These are phyloP conservation scores for Herpetospermum pedunculosum DNA, from an alignment of 306 rosid species.

Conservation along the genomic window DNA sequence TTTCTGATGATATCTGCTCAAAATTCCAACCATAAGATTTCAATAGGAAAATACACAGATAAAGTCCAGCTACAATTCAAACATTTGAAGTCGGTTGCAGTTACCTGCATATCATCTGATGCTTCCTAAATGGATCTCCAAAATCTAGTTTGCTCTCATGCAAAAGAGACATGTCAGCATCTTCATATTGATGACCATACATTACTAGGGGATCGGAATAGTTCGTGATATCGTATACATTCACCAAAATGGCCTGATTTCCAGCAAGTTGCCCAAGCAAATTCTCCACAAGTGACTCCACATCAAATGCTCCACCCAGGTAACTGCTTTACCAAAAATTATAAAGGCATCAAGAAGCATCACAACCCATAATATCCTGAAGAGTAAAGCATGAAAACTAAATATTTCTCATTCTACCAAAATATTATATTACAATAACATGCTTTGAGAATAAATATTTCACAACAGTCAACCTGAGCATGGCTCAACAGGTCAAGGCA, in stretches of 20 bases:
- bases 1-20: slow-evolving; percentile 83
- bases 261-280: slow-evolving; percentile 97
- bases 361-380: background rate
- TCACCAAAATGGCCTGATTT: slow-evolving; percentile 75
- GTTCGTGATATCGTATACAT: slow-evolving; percentile 82
- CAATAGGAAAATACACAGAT: background rate
- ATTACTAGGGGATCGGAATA: slow-evolving; percentile 56
- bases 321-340: slow-evolving; percentile 36
- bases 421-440: background rate
- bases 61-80: background rate
- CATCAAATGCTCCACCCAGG: slow-evolving; percentile 95
- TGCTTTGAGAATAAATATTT: background rate
- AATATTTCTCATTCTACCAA: background rate
- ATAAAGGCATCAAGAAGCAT: background rate
- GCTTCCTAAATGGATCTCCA: slow-evolving; percentile 91
- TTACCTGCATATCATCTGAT: slow-evolving; percentile 91
- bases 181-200: slow-evolving; percentile 79
- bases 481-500: too few relatives aligned
- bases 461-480: too few relatives aligned
- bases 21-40: slow-evolving; percentile 3
- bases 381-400: background rate
- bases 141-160: slow-evolving; percentile 90
- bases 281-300: slow-evolving; percentile 95
- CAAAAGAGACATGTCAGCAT: slow-evolving; percentile 51
- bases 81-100: background rate